These are phyloP conservation scores for Basidiobolus heterosporus DNA, from an alignment of 371 early-diverging fungal genomes.

Conservation along the genomic window DNA sequence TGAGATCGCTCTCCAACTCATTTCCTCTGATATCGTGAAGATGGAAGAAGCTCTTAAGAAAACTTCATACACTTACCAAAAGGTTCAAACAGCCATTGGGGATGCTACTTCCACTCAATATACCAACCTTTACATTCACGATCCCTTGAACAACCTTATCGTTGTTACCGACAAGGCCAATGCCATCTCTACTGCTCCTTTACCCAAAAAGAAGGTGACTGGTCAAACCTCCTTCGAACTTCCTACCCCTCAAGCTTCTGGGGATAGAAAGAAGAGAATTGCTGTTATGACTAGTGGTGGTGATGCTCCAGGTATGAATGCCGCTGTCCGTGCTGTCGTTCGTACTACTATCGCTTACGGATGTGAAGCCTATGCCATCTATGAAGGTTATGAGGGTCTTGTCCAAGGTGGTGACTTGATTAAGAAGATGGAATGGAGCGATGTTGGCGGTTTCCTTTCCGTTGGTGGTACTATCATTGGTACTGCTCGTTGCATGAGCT, in stretches of 20 bases:
- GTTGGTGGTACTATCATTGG: slow-evolving; percentile 93
- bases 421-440: slow-evolving; percentile 71
- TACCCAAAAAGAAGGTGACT: slow-evolving; percentile 9
- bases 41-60: slow-evolving; percentile 6
- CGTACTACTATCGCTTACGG: slow-evolving; percentile 72
- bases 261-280: slow-evolving; percentile 28
- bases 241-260: slow-evolving; percentile 2
- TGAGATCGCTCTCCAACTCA: neutral
- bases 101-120: slow-evolving; percentile 5
- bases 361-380: slow-evolving; percentile 78
- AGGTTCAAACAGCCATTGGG: slow-evolving; percentile 15
- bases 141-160: slow-evolving; percentile 61
- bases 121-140: slow-evolving; percentile 37
- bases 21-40: neutral
- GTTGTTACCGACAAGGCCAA: slow-evolving; percentile 40
- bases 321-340: slow-evolving; percentile 88
- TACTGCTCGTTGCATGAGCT: slow-evolving; percentile 82
- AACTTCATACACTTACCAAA: slow-evolving; percentile 12
- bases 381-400: slow-evolving; percentile 96
- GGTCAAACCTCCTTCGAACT: slow-evolving; percentile 7
- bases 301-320: slow-evolving; percentile 98
- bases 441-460: slow-evolving; percentile 72
- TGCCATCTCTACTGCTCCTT: slow-evolving; percentile 22
- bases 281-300: slow-evolving; percentile 96
- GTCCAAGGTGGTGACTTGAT: slow-evolving; percentile 88